These are phyloP conservation scores for Domatiomyces catenatus DNA, from an alignment of 2,329 filamentous ascomycete species.

Conservation along the genomic window DNA sequence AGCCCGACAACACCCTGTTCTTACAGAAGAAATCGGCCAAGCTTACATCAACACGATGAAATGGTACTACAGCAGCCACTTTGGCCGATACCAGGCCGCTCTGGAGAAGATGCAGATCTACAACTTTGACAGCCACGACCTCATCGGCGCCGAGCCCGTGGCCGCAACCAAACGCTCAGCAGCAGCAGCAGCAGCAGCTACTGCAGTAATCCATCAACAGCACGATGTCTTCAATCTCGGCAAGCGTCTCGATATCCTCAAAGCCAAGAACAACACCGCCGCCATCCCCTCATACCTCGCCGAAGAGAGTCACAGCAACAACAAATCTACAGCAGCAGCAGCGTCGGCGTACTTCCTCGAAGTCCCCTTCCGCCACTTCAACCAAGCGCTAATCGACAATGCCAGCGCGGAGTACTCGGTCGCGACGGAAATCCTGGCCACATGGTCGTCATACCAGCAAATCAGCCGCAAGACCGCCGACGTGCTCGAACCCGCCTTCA, in stretches of 20 bases:
- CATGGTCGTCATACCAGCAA: conserved; percentile 51
- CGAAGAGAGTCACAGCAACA: conserved; percentile 58
- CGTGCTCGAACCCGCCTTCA: conserved; percentile 79
- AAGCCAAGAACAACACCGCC: conserved; percentile 48
- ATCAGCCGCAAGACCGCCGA: conserved; percentile 73
- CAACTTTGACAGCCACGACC: conserved; percentile 64
- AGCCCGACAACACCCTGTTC: conserved; percentile 60
- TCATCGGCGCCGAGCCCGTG: conserved; percentile 63
- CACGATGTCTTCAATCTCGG: conserved; percentile 86
- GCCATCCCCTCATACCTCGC: conserved; percentile 78
- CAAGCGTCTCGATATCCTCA: conserved; percentile 67
- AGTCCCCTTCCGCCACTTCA: conserved; percentile 83
- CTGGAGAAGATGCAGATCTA: conserved; percentile 76
- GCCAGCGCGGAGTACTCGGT: conserved; percentile 91
- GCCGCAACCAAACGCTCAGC: conserved; percentile 39
- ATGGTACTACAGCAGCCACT: conserved; percentile 93
- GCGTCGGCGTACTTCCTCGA: conserved; percentile 66
- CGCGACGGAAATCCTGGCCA: conserved; percentile 74
- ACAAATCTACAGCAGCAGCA: too few species aligned
- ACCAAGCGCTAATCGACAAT: conserved; percentile 85
- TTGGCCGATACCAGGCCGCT: conserved; percentile 70
- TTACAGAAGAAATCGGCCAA: conserved; percentile 77
- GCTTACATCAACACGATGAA: conserved; percentile 98
- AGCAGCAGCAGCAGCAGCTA: conserved; percentile 25
- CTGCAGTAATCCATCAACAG: conserved; percentile 21